These are phyloP conservation scores for Sclerotinia spermophila DNA, from an alignment of 2,329 filamentous ascomycete genomes.

Conservation along the genomic window DNA sequence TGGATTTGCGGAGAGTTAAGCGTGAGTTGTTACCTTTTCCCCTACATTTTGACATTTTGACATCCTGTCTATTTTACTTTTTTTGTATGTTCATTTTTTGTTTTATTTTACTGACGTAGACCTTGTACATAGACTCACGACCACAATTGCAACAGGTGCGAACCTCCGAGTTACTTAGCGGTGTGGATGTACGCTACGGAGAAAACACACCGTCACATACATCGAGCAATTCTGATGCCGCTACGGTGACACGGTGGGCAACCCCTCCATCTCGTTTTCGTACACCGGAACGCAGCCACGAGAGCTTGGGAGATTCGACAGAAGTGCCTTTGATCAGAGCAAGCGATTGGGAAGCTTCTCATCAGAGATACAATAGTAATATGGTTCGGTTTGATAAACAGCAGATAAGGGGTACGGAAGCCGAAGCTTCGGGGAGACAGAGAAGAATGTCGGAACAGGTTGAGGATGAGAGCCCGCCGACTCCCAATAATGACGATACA, in stretches of 20 bases:
- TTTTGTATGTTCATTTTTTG: background rate
- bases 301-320: conserved; percentile 17
- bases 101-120: conserved; percentile 25
- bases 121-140: conserved; percentile 27
- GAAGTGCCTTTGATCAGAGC: conserved; percentile 8
- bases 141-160: conserved; percentile 28
- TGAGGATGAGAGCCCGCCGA: conserved; percentile 28
- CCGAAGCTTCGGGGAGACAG: conserved; percentile 26
- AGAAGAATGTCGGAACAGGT: conserved; percentile 24
- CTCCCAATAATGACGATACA: conserved; percentile 69
- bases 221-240: conserved; percentile 27
- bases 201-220: conserved; percentile 28
- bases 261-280: conserved; percentile 27
- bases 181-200: conserved; percentile 24
- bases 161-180: conserved; percentile 25
- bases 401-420: conserved; percentile 29
- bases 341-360: background rate
- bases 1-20: conserved; percentile 28
- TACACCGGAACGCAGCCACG: conserved; percentile 2
- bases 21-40: conserved; percentile 26
- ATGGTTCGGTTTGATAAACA: conserved; percentile 34
- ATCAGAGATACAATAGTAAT: conserved; percentile 2
- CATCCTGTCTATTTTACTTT: background rate
- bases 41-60: background rate
- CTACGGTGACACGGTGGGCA: conserved; percentile 32